A percentile compares a stretch with the other conserved stretches of the same genome.
These are phyloP conservation scores for Vitellaria paradoxa DNA, from an alignment of 179 eudicot genomes.

Conservation along the genomic window DNA sequence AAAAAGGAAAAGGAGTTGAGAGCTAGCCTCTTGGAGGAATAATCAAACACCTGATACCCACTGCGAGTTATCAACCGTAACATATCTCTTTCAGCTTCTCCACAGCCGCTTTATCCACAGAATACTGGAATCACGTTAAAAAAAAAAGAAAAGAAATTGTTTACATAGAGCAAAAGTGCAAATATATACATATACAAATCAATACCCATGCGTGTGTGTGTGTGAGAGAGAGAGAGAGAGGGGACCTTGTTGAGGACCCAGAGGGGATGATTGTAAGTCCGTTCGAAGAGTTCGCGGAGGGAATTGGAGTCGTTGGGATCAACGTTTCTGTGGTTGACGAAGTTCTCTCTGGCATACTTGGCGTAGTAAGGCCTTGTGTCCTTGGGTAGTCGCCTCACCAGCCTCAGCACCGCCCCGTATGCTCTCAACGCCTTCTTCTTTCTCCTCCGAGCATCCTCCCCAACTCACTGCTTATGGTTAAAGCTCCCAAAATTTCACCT, in stretches of 20 bases:
- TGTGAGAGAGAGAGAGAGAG: neutral
- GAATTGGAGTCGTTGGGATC: constrained; percentile 51
- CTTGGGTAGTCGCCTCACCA: constrained; percentile 67
- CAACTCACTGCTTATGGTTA: neutral
- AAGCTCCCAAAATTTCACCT: neutral
- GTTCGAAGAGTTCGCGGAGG: constrained; percentile 55
- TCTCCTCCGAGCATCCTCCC: constrained; percentile 14
- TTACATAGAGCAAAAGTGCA: neutral
- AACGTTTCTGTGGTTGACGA: constrained; percentile 74
- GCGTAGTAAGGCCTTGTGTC: constrained; percentile 82
- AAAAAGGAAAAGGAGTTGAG: neutral
- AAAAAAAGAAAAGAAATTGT: neutral
- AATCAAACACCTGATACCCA: constrained; percentile 31
- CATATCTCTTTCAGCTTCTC: constrained; percentile 57
- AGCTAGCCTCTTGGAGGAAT: constrained; percentile 22
- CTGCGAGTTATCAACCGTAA: constrained; percentile 17
- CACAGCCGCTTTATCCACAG: constrained; percentile 61
- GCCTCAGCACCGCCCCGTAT: constrained; percentile 70
- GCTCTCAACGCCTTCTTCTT: constrained; percentile 64
- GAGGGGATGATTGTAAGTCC: constrained; percentile 73
- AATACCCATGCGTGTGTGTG: too few species aligned
- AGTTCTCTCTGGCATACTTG: constrained; percentile 85
- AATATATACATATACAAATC: neutral
- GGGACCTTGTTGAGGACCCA: constrained; percentile 81
- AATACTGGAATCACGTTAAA: constrained; percentile 43